Base-by-base conservation (phyloP, 495 filamentous ascomycete species). In the Podospora sp. region DNA sequence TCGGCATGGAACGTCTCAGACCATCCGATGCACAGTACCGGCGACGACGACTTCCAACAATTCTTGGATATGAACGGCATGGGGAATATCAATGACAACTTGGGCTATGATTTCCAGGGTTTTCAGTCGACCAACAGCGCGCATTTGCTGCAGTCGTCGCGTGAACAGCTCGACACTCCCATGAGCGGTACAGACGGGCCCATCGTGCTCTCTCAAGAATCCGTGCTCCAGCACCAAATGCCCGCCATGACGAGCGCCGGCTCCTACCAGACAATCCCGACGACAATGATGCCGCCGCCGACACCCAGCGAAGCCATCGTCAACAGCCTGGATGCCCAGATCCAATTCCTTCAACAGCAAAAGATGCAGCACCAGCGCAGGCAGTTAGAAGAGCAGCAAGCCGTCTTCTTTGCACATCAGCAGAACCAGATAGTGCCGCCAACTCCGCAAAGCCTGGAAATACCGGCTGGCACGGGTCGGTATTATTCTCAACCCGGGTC, bases 401-500 rank as follows among this genome's bases (percentile, higher is more conserved):
- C 77, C 46, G 80, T 81, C 56, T 81, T 83, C 78, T 84, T 84
- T 74, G 66, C 83, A 67, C 73, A 77, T 29, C 86, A 89, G 26
- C 82, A 85, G 59, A 82, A 84, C 62, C 79, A 78, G 49, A 89
- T 92, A 71, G 89, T 97, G 24, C 95, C 95, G 8, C 94, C 93
- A 11, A 99, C 95, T 1, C 95, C 95, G 0, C 94, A 94, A 72
- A 97, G 95, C 75, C 85, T 94, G 52, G 93, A 98, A 74, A 84
- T 98, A 72, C 92, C 93, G 68, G 90, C 89, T 16, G 85, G 85
- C 1, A 16, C 66, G 59, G 86, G 84, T 11, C 88, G 89, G 52
- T 89, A 88, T 68, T 76, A 73, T 36, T 14, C 61, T 21, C 71
- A 69, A 26, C 62, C 69, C 12, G 69, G 77, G 69, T 77, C 84